Conservation (phyloP, 139 green algal genomes). For the Spirogloea muscicola region DNA sequence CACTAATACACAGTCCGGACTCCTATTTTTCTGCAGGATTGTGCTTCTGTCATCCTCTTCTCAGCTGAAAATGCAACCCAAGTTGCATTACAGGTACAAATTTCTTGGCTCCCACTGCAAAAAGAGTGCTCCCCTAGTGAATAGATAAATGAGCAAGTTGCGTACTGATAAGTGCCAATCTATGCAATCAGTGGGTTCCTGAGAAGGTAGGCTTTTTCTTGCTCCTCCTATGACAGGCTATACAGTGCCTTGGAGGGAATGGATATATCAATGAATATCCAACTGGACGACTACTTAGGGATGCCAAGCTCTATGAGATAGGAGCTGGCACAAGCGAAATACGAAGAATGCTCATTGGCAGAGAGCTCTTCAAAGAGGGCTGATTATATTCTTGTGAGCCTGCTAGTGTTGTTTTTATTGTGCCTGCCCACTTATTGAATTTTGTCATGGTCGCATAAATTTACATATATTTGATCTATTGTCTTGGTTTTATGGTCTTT, state of each 20-base stretch:
- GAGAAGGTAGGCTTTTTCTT: background rate
- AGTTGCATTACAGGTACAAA: conserved; percentile 66
- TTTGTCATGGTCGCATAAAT: too few relatives aligned
- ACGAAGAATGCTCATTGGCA: conserved; percentile 78
- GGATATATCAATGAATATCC: conserved; percentile 92
- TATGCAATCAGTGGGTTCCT: background rate
- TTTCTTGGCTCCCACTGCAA: background rate
- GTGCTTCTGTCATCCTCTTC: conserved; percentile 81
- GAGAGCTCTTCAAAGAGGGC: conserved; percentile 72
- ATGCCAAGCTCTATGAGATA: conserved; percentile 97
- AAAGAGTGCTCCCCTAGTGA: background rate
- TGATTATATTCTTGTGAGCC: conserved; percentile 15
- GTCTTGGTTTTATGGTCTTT: too few relatives aligned
- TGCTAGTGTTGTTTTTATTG: background rate
- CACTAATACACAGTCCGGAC: too few relatives aligned
- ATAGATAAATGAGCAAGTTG: background rate
- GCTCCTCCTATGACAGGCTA: conserved; percentile 23
- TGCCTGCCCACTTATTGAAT: too few relatives aligned
- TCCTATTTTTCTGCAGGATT: conserved; percentile 79
- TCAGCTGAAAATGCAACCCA: conserved; percentile 76
- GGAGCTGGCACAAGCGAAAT: conserved; percentile 84
- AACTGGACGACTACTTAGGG: conserved; percentile 78
- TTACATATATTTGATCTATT: too few relatives aligned
- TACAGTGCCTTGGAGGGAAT: conserved; percentile 86
- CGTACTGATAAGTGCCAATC: background rate